Conservation (phyloP, 1,284 basidiomycete species). For the Irpex sp. region DNA sequence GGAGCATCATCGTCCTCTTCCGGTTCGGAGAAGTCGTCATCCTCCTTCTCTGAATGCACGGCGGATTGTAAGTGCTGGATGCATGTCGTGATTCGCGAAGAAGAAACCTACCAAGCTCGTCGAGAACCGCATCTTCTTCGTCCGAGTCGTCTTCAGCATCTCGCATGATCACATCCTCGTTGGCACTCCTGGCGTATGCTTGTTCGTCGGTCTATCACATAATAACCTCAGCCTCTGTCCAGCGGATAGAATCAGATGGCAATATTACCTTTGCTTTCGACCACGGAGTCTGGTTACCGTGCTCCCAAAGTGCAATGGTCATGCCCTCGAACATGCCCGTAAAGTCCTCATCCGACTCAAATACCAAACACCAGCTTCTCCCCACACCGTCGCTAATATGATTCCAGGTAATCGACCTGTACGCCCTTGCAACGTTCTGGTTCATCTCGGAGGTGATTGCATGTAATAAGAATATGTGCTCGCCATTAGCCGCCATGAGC, state of each 20-base stretch:
- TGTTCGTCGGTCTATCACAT: slow-evolving; percentile 66
- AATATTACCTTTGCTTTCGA: slow-evolving; percentile 71
- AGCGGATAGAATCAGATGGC: no score
- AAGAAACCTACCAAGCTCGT: slow-evolving; percentile 41
- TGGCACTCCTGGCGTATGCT: slow-evolving; percentile 69
- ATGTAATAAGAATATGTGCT: slow-evolving; percentile 56
- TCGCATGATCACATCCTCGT: slow-evolving; percentile 85
- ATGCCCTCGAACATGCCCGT: slow-evolving; percentile 65
- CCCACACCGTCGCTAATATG: slow-evolving; percentile 56
- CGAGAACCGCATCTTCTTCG: slow-evolving; percentile 73
- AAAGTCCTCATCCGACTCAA: slow-evolving; percentile 58
- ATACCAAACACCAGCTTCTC: slow-evolving; percentile 85
- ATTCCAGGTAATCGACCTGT: slow-evolving; percentile 85
- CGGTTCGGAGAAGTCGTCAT: slow-evolving; percentile 35
- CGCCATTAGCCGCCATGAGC: slow-evolving; percentile 54
- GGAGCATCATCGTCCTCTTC: slow-evolving; percentile 43
- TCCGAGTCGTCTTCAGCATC: slow-evolving; percentile 72
- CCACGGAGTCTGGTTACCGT: slow-evolving; percentile 74
- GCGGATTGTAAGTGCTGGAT: not conserved
- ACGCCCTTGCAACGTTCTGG: slow-evolving; percentile 60
- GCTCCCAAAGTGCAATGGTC: slow-evolving; percentile 80
- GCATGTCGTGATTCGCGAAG: not conserved
- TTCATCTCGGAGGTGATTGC: slow-evolving; percentile 72
- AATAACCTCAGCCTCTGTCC: no score
- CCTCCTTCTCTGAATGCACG: slow-evolving; percentile 22